Percentiles rank a stretch among this genome's conserved stretches.
Evolutionary conservation across 2,329 filamentous ascomycete species (phyloP).

Genomic region (Juglanconis juglandina): DNA sequence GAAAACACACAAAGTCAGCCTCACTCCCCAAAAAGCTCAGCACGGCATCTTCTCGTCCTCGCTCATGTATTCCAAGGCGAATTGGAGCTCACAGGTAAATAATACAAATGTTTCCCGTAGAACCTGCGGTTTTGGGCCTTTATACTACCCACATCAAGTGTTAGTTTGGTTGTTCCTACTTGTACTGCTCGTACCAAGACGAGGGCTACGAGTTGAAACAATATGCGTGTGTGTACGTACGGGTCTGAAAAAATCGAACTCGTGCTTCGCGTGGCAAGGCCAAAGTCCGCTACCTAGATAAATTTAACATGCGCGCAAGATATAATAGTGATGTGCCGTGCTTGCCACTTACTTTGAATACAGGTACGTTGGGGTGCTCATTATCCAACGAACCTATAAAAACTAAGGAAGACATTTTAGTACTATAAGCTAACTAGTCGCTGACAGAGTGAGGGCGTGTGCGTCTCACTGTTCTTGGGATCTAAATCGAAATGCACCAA

Average conservation of each 20-base stretch:
- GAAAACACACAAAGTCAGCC: background rate
- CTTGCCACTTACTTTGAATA: too few relatives aligned
- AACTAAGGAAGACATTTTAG: background rate
- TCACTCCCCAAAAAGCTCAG: background rate
- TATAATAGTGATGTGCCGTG: background rate
- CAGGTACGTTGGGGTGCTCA: background rate
- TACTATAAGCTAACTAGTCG: background rate
- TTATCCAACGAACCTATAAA: too few relatives aligned
- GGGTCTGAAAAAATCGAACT: background rate
- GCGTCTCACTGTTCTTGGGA: background rate
- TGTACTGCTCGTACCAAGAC: background rate
- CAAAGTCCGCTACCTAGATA: background rate
- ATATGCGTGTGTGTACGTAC: background rate
- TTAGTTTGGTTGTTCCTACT: background rate
- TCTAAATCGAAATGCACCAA: conserved; percentile 3
- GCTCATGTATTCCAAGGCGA: too few relatives aligned
- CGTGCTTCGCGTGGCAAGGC: background rate
- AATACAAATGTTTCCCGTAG: too few relatives aligned
- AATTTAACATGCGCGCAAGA: background rate
- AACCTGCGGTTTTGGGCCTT: background rate
- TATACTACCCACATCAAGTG: background rate
- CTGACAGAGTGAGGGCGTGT: background rate
- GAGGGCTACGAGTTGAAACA: background rate
- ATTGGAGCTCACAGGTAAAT: too few relatives aligned
- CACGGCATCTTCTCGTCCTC: background rate